These are phyloP conservation scores for Penicillium verrucosum DNA, from an alignment of 2,329 filamentous ascomycete species.

Conservation along the genomic window DNA sequence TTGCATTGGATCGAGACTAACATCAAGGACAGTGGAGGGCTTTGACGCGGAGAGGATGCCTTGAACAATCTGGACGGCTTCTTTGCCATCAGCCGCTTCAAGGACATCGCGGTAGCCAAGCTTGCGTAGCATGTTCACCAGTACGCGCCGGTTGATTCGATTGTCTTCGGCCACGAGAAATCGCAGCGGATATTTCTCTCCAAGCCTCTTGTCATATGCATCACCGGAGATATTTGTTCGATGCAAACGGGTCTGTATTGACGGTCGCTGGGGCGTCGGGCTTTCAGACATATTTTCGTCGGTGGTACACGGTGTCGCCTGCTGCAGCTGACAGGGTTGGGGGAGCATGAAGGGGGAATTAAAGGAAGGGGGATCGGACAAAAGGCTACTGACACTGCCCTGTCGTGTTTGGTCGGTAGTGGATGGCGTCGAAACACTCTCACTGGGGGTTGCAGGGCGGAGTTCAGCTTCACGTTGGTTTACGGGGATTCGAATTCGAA, in stretches of 20 bases:
- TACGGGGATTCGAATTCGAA: slow-evolving; percentile 64
- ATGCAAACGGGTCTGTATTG: slow-evolving; percentile 24
- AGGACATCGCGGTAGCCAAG: slow-evolving; percentile 63
- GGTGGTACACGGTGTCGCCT: slow-evolving; percentile 28
- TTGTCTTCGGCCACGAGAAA: slow-evolving; percentile 72
- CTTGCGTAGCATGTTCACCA: slow-evolving; percentile 64
- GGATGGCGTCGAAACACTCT: slow-evolving; percentile 38
- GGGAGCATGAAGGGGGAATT: slow-evolving; percentile 25
- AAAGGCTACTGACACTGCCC: slow-evolving; percentile 24
- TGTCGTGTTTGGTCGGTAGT: slow-evolving; percentile 20
- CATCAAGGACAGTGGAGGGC: slow-evolving; percentile 3
- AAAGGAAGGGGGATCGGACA: slow-evolving; percentile 19
- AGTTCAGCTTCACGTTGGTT: slow-evolving; percentile 46
- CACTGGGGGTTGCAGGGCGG: slow-evolving; percentile 49
- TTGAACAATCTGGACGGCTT: slow-evolving; percentile 62
- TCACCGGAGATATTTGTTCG: slow-evolving; percentile 28
- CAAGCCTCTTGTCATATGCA: slow-evolving; percentile 56
- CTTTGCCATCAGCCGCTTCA: slow-evolving; percentile 65
- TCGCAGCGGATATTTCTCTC: slow-evolving; percentile 59
- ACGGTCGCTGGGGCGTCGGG: slow-evolving; percentile 22
- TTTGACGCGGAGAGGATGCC: slow-evolving; percentile 38
- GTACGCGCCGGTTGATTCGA: slow-evolving; percentile 65
- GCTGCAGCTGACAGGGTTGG: slow-evolving; percentile 28
- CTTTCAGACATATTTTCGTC: slow-evolving; percentile 28
- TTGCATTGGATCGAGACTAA: slow-evolving; percentile 20